Evolutionary conservation across 306 rosid species (phyloP).

Genomic region (Lablab purpureus): DNA sequence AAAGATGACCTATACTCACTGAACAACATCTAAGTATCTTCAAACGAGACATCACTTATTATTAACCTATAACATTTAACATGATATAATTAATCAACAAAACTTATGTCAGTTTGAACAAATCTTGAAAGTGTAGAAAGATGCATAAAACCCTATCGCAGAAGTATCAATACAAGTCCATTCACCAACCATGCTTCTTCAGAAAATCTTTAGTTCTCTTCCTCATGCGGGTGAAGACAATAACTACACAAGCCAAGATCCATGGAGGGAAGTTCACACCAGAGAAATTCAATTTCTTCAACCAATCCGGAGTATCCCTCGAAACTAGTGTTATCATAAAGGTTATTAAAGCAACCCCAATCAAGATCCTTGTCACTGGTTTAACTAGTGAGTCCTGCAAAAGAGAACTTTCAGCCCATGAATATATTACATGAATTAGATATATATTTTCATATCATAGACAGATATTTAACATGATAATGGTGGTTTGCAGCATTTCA

Average conservation of each 20-base stretch:
- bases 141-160: constrained; percentile 36
- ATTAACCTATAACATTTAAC: constrained; percentile 23
- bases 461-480: background rate
- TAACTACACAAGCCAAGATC: constrained; percentile 85
- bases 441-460: background rate
- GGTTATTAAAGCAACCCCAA: constrained; percentile 72
- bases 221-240: constrained; percentile 87
- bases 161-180: constrained; percentile 14
- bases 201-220: constrained; percentile 79
- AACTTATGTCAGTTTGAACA: constrained; percentile 33
- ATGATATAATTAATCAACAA: constrained; percentile 7
- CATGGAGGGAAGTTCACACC: constrained; percentile 84
- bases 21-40: constrained; percentile 26
- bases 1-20: constrained; percentile 16
- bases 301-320: constrained; percentile 71
- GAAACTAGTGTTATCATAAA: constrained; percentile 64
- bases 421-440: background rate
- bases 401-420: constrained; percentile 19
- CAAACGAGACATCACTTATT: constrained; percentile 30
- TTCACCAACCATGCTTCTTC: constrained; percentile 48
- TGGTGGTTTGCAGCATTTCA: background rate
- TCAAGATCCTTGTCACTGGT: constrained; percentile 79
- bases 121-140: constrained; percentile 16
- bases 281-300: constrained; percentile 62
- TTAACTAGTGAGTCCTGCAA: constrained; percentile 80